Conservation (phyloP, 306 rosid species). For the Pueraria montana region DNA sequence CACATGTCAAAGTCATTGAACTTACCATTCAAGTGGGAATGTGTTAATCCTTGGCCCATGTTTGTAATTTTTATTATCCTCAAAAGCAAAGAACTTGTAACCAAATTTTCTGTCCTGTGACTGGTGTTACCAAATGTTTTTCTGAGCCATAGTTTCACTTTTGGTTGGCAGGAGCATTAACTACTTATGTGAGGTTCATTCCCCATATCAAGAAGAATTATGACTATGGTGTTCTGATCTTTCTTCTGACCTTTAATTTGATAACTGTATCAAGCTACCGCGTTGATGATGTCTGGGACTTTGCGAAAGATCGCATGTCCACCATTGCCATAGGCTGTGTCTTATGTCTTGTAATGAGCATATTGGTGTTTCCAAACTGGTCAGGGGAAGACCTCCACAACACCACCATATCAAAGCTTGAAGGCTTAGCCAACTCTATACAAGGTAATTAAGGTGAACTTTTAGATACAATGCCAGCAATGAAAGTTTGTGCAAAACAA, state of each 20-base stretch:
- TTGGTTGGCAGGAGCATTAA: slow-evolving; percentile 72
- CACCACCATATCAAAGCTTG: slow-evolving; percentile 73
- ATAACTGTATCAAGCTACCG: slow-evolving; percentile 91
- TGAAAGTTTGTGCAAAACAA: slow-evolving; percentile 16
- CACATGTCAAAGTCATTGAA: neutral
- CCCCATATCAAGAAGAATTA: slow-evolving; percentile 85
- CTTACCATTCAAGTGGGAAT: neutral
- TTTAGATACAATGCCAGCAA: neutral
- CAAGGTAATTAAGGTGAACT: slow-evolving; percentile 61
- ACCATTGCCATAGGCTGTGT: slow-evolving; percentile 87
- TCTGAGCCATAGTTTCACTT: neutral
- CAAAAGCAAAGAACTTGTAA: neutral
- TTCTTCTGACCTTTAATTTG: slow-evolving; percentile 87
- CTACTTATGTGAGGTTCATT: slow-evolving; percentile 87
- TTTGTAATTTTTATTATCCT: neutral
- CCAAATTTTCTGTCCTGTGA: slow-evolving; percentile 1
- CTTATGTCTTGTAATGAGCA: slow-evolving; percentile 78
- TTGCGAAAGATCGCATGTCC: slow-evolving; percentile 74
- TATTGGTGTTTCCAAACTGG: slow-evolving; percentile 88
- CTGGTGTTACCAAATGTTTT: neutral
- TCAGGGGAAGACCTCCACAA: slow-evolving; percentile 93
- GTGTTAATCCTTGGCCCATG: neutral
- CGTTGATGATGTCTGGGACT: slow-evolving; percentile 58
- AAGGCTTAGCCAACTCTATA: slow-evolving; percentile 83
- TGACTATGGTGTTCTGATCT: slow-evolving; percentile 87